Evolutionary conservation across 2,329 filamentous ascomycete genomes (phyloP).

Genomic region (Stemphylium beticola): DNA sequence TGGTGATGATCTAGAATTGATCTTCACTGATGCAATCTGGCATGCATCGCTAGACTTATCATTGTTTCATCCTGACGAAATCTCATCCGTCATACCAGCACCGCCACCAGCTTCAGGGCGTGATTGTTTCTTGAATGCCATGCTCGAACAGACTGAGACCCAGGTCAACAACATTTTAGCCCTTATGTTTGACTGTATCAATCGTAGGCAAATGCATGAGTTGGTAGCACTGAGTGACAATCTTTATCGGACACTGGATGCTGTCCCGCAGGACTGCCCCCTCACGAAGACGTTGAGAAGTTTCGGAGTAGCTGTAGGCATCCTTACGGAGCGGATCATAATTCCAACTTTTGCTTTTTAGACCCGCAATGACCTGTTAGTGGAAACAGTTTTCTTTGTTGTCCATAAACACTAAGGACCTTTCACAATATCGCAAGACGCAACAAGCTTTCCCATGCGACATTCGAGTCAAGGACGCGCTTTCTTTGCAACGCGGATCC

Average conservation of each 20-base stretch:
- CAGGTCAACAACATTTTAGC: slow-evolving; percentile 2
- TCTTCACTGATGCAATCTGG: slow-evolving; percentile 10
- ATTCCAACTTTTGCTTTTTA: neutral
- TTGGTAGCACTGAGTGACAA: neutral
- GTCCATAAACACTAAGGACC: too few relatives aligned
- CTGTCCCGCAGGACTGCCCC: neutral
- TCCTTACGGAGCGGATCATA: slow-evolving; percentile 5
- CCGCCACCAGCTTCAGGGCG: neutral
- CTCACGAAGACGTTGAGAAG: neutral
- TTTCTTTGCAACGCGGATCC: too few relatives aligned
- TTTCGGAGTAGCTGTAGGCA: slow-evolving; percentile 5
- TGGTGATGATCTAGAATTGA: neutral
- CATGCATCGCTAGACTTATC: neutral
- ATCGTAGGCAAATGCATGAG: neutral
- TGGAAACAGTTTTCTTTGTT: neutral
- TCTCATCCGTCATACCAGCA: neutral
- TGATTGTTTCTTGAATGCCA: neutral
- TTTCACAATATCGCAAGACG: too few relatives aligned
- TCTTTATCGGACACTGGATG: slow-evolving; percentile 5
- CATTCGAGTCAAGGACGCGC: too few relatives aligned
- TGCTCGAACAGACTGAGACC: neutral
- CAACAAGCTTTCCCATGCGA: too few relatives aligned
- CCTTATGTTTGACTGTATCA: slow-evolving; percentile 4
- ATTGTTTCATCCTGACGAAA: neutral
- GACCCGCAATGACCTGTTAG: neutral